Base-by-base conservation (phyloP, 169 alveolate species). In the Cryptosporidium ryanae region DNA sequence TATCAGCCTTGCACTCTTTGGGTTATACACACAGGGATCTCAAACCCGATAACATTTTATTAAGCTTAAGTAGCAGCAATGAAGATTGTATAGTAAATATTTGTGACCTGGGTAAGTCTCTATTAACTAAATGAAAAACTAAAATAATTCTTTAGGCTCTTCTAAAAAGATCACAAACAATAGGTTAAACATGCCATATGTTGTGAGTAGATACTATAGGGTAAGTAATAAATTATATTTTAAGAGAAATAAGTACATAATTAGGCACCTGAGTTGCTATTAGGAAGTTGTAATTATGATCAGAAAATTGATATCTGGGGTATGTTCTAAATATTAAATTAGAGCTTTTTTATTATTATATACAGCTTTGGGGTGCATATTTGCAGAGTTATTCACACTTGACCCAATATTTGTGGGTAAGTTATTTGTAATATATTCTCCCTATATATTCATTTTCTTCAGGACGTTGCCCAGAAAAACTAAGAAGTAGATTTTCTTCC, bases 241-340 rank as follows among this genome's bases (percentile, higher is more conserved):
- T 65, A 15, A 29, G 31, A 7, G 43, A 4, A 44, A 13, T 65
- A 32, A 43, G 43, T 21, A 34, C 12, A 5, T 76, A 13, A 38
- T 23, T 25, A 76, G 87, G 87, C 87, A 76, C 87, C 87, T 0
- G 87, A 76, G 54, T 61, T 76, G 63, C 23, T 76, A 17, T 23
- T 76, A 43, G 87, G 87, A 34, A 76, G 87, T 46, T 76, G 87
- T n/a, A 46, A 38, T 21, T 76, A 76, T 61, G 54, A 61, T 76
- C 76, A 76, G 27, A 76, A 76, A 25, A 76, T 76, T 59, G 87
- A 76, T 76, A 76, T 76, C 23, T 76, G 87, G 87, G 87, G 87
- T 76, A 76, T 34, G 87, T 76, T 48, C 21, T 10, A 55, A 38
- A 57, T 25, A 29, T 10, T 32, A 1, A 15, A 15, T 61, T 15